Evolutionary conservation across 345 rosid species (phyloP).

Genomic region (Acer yangbiense): DNA sequence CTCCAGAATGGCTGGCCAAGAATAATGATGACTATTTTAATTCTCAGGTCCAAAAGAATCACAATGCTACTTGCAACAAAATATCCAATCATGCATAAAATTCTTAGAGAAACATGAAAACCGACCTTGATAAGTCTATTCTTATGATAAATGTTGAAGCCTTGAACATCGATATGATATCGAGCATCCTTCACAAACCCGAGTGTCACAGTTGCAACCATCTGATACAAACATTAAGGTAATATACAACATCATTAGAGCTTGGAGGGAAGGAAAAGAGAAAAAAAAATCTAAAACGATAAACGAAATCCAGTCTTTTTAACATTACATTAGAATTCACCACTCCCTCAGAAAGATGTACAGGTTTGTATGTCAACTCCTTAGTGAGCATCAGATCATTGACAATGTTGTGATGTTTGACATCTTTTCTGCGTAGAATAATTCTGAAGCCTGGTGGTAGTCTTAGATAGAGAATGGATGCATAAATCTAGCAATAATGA

Average conservation of each 20-base stretch:
- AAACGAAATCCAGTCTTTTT: background rate
- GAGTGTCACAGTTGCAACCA: constrained; percentile 51
- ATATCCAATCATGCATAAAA: background rate
- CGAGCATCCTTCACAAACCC: constrained; percentile 87
- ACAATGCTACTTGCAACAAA: too few relatives aligned
- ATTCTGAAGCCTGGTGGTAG: constrained; percentile 62
- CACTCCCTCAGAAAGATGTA: constrained; percentile 27
- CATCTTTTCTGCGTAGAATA: constrained; percentile 53
- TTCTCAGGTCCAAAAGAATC: too few relatives aligned
- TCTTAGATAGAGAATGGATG: constrained; percentile 74
- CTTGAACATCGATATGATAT: constrained; percentile 72
- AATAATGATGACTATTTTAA: too few relatives aligned
- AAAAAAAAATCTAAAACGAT: background rate
- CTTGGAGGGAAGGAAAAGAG: background rate
- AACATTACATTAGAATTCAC: constrained; percentile 39
- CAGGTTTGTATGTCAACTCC: constrained; percentile 52
- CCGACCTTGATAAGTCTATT: constrained; percentile 78
- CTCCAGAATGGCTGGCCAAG: constrained; percentile 78
- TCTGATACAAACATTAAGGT: constrained; percentile 31
- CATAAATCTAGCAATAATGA: constrained; percentile 55
- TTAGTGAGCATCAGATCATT: constrained; percentile 62
- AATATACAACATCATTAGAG: background rate
- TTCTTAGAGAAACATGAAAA: background rate
- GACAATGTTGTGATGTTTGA: constrained; percentile 56
- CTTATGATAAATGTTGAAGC: constrained; percentile 82